These are phyloP conservation scores for Potentilla sterilis DNA, from an alignment of 306 rosid genomes.

Conservation along the genomic window DNA sequence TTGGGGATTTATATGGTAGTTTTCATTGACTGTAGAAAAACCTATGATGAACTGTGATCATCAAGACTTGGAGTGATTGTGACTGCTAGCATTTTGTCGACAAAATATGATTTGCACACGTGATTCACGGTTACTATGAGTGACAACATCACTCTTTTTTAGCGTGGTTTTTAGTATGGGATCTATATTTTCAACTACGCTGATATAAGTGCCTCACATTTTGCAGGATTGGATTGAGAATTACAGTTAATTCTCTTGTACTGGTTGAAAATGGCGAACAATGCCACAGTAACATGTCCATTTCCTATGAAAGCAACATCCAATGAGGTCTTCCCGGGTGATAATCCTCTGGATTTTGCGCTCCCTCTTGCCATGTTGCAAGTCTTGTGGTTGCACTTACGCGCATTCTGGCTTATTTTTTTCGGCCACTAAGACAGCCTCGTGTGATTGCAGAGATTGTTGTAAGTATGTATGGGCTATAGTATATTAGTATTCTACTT, in stretches of 20 bases:
- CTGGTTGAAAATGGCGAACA: constrained; percentile 37
- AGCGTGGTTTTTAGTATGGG: neutral
- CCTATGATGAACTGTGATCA: neutral
- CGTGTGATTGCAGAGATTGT: constrained; percentile 63
- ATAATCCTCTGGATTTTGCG: constrained; percentile 55
- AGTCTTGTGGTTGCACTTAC: constrained; percentile 42
- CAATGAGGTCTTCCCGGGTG: constrained; percentile 69
- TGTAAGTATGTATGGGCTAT: constrained; percentile 36
- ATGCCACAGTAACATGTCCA: constrained; percentile 31
- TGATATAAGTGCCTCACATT: neutral
- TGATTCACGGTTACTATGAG: neutral
- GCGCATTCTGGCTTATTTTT: constrained; percentile 39
- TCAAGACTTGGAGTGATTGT: neutral
- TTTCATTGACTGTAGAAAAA: neutral
- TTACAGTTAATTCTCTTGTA: neutral
- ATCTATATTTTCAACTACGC: neutral
- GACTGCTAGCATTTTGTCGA: neutral
- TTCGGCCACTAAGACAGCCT: constrained; percentile 53
- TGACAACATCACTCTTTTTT: neutral
- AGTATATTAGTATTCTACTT: neutral
- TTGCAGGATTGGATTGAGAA: constrained; percentile 26
- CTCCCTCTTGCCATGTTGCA: constrained; percentile 63
- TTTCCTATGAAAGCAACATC: constrained; percentile 57
- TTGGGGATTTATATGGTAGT: neutral
- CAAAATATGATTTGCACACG: neutral